Evolutionary conservation across 2,329 filamentous ascomycete species (phyloP).

Genomic region (Claviceps pusilla): DNA sequence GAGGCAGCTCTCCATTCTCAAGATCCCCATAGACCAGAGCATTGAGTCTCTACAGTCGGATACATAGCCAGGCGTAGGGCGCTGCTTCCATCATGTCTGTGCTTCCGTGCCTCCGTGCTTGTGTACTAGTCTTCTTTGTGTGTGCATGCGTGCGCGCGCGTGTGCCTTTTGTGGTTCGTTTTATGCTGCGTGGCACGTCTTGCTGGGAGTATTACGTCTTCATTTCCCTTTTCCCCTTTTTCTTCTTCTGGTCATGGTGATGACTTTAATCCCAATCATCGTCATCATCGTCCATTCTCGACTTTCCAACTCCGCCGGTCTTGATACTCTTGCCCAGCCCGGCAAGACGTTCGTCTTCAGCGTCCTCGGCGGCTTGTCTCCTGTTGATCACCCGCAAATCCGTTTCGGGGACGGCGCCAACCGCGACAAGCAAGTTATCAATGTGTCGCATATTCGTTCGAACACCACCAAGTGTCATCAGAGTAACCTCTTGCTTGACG

Average conservation of each 20-base stretch:
- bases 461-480: constrained; percentile 62
- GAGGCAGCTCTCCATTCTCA: background rate
- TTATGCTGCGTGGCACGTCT: background rate
- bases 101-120: background rate
- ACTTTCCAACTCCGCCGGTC: constrained; percentile 32
- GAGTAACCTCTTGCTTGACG: constrained; percentile 77
- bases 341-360: constrained; percentile 39
- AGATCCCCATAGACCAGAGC: background rate
- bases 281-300: constrained; percentile 29
- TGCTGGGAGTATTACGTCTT: background rate
- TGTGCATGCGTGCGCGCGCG: background rate
- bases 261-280: constrained; percentile 48
- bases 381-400: constrained; percentile 63
- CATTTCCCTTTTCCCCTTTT: background rate
- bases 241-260: background rate
- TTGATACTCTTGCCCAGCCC: constrained; percentile 30
- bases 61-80: background rate
- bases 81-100: background rate
- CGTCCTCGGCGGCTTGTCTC: constrained; percentile 43
- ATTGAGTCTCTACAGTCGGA: background rate
- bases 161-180: background rate
- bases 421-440: constrained; percentile 65
- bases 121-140: background rate
- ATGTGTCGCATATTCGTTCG: constrained; percentile 58
- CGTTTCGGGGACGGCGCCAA: constrained; percentile 63